A percentile compares a stretch with the other conserved stretches of the same genome.
Evolutionary conservation across 768 basidiomycete species (phyloP).

Genomic region (Candolleomyces eurysporus): DNA sequence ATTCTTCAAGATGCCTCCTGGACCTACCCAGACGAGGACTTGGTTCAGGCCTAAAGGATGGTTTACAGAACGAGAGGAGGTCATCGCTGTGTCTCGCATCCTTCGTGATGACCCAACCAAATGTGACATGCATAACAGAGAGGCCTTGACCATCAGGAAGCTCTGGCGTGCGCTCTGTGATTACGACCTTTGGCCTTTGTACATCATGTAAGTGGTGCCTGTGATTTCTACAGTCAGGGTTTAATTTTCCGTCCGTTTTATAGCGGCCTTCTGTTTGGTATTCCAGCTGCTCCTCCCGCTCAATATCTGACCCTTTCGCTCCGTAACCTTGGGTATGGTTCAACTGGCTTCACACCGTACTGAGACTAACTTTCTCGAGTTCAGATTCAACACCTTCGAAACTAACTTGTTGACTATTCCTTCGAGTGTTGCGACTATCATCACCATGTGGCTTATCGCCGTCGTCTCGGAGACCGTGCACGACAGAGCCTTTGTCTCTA

Average conservation of each 20-base stretch:
- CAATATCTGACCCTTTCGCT: slow-evolving; percentile 62
- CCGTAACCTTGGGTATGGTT: slow-evolving; percentile 45
- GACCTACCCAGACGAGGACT: slow-evolving; percentile 55
- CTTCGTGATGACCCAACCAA: slow-evolving; percentile 64
- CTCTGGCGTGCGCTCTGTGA: slow-evolving; percentile 57
- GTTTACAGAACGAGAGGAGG: slow-evolving; percentile 62
- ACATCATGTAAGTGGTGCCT: slow-evolving; percentile 42
- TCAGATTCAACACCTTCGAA: slow-evolving; percentile 56
- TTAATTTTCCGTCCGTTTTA: neutral
- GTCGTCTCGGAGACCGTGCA: slow-evolving; percentile 50
- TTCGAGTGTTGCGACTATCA: slow-evolving; percentile 44
- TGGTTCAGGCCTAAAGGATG: slow-evolving; percentile 62
- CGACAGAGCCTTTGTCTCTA: slow-evolving; percentile 52
- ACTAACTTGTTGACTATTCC: slow-evolving; percentile 64
- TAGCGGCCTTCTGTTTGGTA: slow-evolving; percentile 53
- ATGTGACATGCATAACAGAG: slow-evolving; percentile 71
- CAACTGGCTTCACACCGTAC: too few relatives aligned
- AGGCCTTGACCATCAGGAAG: slow-evolving; percentile 48
- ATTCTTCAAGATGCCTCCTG: slow-evolving; percentile 60
- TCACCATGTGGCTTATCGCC: slow-evolving; percentile 50
- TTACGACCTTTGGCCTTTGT: slow-evolving; percentile 67
- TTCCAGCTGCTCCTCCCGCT: slow-evolving; percentile 45
- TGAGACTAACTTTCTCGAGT: neutral
- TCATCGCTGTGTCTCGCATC: slow-evolving; percentile 59
- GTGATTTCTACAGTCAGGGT: neutral